phyloP scores from a whole-genome alignment of 805 yeast genomes.

The Yarrowia keelungensis region DNA sequence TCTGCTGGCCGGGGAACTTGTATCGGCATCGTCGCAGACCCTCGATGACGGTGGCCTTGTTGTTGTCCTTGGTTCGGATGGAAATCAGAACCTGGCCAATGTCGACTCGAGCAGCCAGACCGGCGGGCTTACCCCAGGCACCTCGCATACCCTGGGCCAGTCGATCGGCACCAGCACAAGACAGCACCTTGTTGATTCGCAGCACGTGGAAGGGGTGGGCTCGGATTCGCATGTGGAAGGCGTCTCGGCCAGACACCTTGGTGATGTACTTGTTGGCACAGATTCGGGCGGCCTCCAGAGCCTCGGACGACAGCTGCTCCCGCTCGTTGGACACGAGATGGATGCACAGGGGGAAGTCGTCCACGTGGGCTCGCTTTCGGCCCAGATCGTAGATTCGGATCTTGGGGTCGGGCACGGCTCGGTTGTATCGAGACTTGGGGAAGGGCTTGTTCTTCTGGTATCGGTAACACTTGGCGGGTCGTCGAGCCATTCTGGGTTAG shows the following conservation, averaged over 20 bases:
- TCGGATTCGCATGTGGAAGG: conserved; percentile 99
- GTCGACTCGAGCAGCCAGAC: conserved; percentile 98
- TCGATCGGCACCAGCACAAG: conserved; percentile 99
- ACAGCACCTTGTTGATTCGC: conserved; percentile 99
- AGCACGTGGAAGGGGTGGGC: conserved; percentile 99
- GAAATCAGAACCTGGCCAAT: conserved; percentile 99
- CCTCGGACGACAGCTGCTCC: conserved; percentile 99
- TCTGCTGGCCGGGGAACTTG: conserved; percentile 99
- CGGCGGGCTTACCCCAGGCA: conserved; percentile 99
- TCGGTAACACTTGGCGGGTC: conserved; percentile 99
- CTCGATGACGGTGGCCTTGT: conserved; percentile 97
- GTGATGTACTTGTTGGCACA: conserved; percentile 99
- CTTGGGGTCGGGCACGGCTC: conserved; percentile 99
- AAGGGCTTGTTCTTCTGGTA: conserved; percentile 99
- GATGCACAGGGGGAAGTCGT: conserved; percentile 99
- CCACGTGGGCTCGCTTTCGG: conserved; percentile 99
- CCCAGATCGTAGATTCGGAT: conserved; percentile 99
- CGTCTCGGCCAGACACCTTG: conserved; percentile 96
- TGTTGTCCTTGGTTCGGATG: conserved; percentile 96
- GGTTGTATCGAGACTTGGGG: conserved; percentile 99
- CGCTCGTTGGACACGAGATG: conserved; percentile 99
- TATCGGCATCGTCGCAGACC: conserved; percentile 99
- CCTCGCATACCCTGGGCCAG: conserved; percentile 99
- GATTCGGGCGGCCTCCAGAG: conserved; percentile 99
- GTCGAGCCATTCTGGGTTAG: conserved; percentile 90